Conservation (phyloP, 148 eudicot genomes). For the Amaranthus palmeri region DNA sequence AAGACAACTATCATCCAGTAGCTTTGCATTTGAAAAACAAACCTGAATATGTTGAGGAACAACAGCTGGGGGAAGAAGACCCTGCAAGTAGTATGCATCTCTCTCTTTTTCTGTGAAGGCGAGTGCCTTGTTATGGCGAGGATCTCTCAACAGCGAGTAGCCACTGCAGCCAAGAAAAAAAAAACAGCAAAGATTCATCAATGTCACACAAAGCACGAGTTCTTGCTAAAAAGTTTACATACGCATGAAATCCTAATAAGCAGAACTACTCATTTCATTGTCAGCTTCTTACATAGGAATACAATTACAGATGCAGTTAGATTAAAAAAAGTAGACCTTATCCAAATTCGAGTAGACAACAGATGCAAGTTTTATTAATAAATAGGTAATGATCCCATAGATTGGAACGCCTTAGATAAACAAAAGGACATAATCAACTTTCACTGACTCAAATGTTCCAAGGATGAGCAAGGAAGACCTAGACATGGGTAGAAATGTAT, state of each 20-base stretch:
- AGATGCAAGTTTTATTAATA: no score
- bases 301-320: neutral
- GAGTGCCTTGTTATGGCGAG: constrained; percentile 90
- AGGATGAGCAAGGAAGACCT: no score
- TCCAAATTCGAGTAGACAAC: no score
- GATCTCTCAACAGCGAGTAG: constrained; percentile 85
- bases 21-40: neutral
- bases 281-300: neutral
- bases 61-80: constrained; percentile 90
- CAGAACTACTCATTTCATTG: neutral
- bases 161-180: constrained; percentile 55
- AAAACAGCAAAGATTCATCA: neutral
- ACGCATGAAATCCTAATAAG: neutral
- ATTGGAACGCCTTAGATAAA: no score
- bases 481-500: no score
- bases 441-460: no score
- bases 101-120: constrained; percentile 87
- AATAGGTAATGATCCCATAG: no score
- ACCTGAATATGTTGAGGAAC: constrained; percentile 82
- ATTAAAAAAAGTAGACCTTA: no score
- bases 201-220: neutral
- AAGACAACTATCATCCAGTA: neutral
- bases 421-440: no score
- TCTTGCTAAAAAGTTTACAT: neutral
- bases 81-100: constrained; percentile 86